Percentiles rank a stretch among this genome's conserved stretches.
Evolutionary conservation across 176 grass and related monocot genomes (phyloP).

Genomic region (Avena insularis): DNA sequence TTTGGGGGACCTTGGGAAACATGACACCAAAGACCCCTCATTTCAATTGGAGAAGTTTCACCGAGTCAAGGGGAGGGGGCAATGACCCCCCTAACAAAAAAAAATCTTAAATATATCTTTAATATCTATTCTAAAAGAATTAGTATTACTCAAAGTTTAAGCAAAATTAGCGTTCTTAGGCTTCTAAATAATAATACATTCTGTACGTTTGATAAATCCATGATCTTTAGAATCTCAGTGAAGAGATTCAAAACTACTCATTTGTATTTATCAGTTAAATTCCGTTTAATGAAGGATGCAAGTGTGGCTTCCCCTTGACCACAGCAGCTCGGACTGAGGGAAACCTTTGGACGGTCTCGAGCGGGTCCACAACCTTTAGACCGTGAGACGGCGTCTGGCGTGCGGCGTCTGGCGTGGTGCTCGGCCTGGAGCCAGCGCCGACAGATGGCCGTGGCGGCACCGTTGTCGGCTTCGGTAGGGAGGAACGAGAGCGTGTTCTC

Average conservation of each 20-base stretch:
- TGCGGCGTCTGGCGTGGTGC: conserved; percentile 48
- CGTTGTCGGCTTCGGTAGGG: conserved; percentile 51
- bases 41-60: no score
- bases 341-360: conserved; percentile 51
- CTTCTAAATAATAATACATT: no score
- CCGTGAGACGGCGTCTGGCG: conserved; percentile 45
- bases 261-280: conserved; percentile 46
- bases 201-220: neutral
- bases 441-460: conserved; percentile 50
- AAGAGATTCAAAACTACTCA: neutral
- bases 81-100: no score
- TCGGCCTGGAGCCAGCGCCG: conserved; percentile 54
- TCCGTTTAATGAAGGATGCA: conserved; percentile 66
- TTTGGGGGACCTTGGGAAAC: no score
- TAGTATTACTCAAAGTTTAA: no score
- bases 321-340: conserved; percentile 51
- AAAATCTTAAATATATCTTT: no score
- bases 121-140: no score
- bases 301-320: conserved; percentile 84
- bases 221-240: conserved; percentile 43
- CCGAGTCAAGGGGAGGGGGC: no score
- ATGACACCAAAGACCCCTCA: no score
- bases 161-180: no score
- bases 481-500: conserved; percentile 83
- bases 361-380: conserved; percentile 64